Conservation (phyloP, 352 stramenopile genomes). For the Elongisporangium anandrum region DNA sequence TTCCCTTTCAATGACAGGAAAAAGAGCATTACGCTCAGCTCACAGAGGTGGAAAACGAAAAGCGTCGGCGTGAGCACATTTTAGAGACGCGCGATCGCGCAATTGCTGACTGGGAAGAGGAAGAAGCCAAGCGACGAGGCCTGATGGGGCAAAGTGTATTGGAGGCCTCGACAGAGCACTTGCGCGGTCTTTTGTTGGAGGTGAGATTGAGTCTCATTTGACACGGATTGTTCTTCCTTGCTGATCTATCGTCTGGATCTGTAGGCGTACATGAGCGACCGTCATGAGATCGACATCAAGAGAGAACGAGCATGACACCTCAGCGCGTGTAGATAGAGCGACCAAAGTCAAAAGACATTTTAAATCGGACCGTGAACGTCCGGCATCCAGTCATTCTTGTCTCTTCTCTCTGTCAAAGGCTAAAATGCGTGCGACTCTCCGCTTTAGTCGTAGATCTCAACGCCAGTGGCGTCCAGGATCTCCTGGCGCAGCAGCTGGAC, state of each 20-base stretch:
- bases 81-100: conserved; percentile 64
- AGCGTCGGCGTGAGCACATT: conserved; percentile 63
- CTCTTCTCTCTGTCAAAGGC: background rate
- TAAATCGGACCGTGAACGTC: background rate
- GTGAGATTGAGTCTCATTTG: conserved; percentile 18
- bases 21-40: conserved; percentile 77
- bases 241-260: conserved; percentile 7
- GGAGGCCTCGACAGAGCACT: conserved; percentile 53
- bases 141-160: conserved; percentile 49
- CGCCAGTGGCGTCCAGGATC: conserved; percentile 74
- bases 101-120: conserved; percentile 75
- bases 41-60: conserved; percentile 77
- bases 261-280: conserved; percentile 74
- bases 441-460: conserved; percentile 67
- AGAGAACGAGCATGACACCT: conserved; percentile 18
- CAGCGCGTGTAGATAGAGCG: background rate
- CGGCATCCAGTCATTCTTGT: background rate
- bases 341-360: background rate
- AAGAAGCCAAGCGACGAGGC: conserved; percentile 60
- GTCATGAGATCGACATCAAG: conserved; percentile 63
- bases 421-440: conserved; percentile 1
- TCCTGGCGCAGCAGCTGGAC: conserved; percentile 67
- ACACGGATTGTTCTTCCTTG: background rate
- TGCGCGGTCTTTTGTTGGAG: conserved; percentile 62
- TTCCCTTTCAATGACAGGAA: conserved; percentile 22